These are phyloP conservation scores for Boletus edulis DNA, from an alignment of 768 basidiomycete genomes.

Conservation along the genomic window DNA sequence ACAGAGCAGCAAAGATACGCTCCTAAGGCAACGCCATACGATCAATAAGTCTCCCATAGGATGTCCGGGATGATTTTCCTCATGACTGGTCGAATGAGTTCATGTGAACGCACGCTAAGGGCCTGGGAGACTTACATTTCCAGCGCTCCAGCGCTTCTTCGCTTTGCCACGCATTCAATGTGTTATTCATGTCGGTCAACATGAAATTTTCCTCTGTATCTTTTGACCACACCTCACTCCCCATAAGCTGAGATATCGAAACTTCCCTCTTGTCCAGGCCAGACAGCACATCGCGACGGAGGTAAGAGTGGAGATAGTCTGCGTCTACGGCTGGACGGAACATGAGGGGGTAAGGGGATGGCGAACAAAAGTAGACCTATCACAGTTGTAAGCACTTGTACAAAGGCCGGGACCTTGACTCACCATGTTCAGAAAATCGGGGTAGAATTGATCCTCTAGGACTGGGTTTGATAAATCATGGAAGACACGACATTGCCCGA, in stretches of 20 bases:
- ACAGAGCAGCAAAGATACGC: neutral
- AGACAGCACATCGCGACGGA: constrained; percentile 60
- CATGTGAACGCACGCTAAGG: neutral
- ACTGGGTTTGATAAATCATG: constrained; percentile 58
- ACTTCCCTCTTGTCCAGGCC: constrained; percentile 54
- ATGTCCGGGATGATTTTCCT: constrained; percentile 66
- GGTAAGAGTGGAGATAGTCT: constrained; percentile 68
- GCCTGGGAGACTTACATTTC: constrained; percentile 49
- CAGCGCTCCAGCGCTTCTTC: constrained; percentile 70
- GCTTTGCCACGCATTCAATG: constrained; percentile 63
- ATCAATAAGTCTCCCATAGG: constrained; percentile 78
- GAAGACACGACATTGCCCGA: constrained; percentile 79
- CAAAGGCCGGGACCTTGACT: constrained; percentile 16
- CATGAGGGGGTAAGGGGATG: constrained; percentile 47
- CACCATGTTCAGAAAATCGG: constrained; percentile 75
- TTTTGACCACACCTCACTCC: constrained; percentile 11
- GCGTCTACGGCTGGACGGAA: constrained; percentile 54
- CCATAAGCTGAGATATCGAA: constrained; percentile 41
- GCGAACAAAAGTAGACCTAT: constrained; percentile 84
- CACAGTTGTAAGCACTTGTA: constrained; percentile 4
- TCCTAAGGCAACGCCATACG: neutral
- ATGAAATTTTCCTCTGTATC: constrained; percentile 46
- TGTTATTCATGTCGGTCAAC: constrained; percentile 61
- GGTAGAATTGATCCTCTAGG: constrained; percentile 44
- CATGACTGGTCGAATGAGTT: constrained; percentile 56